Evolutionary conservation across 345 rosid species (phyloP).

Genomic region (Iberis pinnata): DNA sequence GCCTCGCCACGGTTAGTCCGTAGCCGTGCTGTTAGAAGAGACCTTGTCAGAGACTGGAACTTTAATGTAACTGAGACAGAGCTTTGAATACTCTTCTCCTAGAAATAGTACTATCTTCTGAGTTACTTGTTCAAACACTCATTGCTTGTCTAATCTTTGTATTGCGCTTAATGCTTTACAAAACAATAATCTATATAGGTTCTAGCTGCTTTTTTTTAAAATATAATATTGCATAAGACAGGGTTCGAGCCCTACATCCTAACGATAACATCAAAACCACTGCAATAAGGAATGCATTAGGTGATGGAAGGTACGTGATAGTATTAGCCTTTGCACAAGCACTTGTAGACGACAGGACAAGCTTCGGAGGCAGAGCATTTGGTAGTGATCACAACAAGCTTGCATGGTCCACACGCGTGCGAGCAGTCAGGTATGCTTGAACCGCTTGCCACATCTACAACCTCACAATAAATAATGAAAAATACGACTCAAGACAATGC

Average conservation of each 20-base stretch:
- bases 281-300: no score
- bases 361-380: slow-evolving; percentile 67
- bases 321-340: slow-evolving; percentile 81
- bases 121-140: not conserved
- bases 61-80: slow-evolving; percentile 53
- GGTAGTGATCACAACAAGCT: slow-evolving; percentile 80
- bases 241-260: no score
- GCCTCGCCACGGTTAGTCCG: slow-evolving; percentile 78
- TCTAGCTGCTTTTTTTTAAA: no score
- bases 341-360: slow-evolving; percentile 77
- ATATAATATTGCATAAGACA: no score
- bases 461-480: slow-evolving; percentile 9
- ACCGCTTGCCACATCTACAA: slow-evolving; percentile 37
- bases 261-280: no score
- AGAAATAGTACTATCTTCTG: slow-evolving; percentile 14
- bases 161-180: no score
- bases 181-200: no score
- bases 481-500: no score
- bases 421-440: slow-evolving; percentile 91
- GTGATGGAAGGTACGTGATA: slow-evolving; percentile 62
- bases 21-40: slow-evolving; percentile 85
- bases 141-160: not conserved
- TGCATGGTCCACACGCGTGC: slow-evolving; percentile 86
- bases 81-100: slow-evolving; percentile 32
- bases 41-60: slow-evolving; percentile 94